Evolutionary conservation across 805 yeast species (phyloP).

Genomic region (Cyberlindnera samutprakarnensis): DNA sequence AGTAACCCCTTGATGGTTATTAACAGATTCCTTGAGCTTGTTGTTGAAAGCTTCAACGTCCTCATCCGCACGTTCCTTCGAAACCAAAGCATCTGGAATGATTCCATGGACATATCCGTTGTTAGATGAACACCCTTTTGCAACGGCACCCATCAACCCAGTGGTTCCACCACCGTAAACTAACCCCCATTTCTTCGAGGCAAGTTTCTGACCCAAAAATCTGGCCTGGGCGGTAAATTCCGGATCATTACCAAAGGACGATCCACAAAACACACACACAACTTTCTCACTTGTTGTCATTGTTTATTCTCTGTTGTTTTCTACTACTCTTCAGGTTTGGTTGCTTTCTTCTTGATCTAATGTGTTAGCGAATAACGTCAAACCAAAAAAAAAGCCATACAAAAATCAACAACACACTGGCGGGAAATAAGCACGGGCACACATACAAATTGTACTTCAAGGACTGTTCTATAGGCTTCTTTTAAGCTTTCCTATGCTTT

Average conservation of each 20-base stretch:
- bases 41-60: conserved; percentile 36
- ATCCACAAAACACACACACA: conserved; percentile 84
- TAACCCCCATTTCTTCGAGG: conserved; percentile 57
- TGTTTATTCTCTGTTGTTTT: background rate
- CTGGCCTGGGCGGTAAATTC: conserved; percentile 45
- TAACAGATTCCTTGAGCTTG: conserved; percentile 42
- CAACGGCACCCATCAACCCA: conserved; percentile 75
- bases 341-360: too few species aligned
- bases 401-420: too few species aligned
- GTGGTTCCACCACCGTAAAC: conserved; percentile 91
- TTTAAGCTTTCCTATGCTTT: too few species aligned
- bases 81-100: conserved; percentile 77
- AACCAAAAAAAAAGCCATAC: too few species aligned
- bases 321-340: too few species aligned
- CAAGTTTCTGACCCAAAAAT: conserved; percentile 53
- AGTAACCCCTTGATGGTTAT: conserved; percentile 57
- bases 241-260: conserved; percentile 58
- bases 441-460: too few species aligned
- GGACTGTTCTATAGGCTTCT: too few species aligned
- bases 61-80: conserved; percentile 52
- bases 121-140: conserved; percentile 39
- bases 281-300: conserved; percentile 19
- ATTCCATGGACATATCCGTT: conserved; percentile 76
- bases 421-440: too few species aligned
- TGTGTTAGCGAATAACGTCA: too few species aligned